Evolutionary conservation across 116 monocot genomes (phyloP), one percentile per base, ranked within the genome.

Genomic region (Thalassia testudinum): DNA sequence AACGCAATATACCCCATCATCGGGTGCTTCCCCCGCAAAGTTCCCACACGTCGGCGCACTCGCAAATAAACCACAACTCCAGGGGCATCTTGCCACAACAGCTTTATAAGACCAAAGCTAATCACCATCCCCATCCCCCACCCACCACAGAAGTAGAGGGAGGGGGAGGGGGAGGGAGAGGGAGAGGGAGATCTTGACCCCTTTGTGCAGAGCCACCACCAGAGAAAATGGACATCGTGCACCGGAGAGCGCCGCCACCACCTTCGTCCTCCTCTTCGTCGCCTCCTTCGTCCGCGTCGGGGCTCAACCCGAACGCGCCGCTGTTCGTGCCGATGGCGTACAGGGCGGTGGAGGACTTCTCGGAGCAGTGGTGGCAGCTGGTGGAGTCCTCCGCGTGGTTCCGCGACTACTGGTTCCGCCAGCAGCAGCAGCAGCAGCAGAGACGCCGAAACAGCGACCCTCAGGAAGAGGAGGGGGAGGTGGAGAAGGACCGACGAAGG

Each of bases 221-320:
- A 2, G 3, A 1, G 18, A 45, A 20, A 3, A 45, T n/a, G 18
- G 19, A 20, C 45, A 16, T 34, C 30, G 30, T 34, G 45, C 45
- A 45, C 19, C 45, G 19, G 19, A n/a, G 19, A 15, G 18, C 15
- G 4, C 40, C 7, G 40, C 40, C 7, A 8, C 40, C 40, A 14
- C 11, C 40, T 7, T 7, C 40, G 7, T 40, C 40, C 7, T 45
- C 45, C 2, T 45, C 45, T 15, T 45, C 19, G 18, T 20, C 18
- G 51, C 20, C 52, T 49, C 18, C 4, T n/a, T 15, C n/a, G 58
- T 17, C 45, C 26, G 44, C 16, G 17, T 12, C 57, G 37, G 40
- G 40, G 1, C 37, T 95, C 43, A 95, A 95, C 60, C 85, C 95
- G 18, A 76, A 87, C 37, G 95, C 95, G 6, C 88, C 95, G 15